Base-by-base conservation (phyloP, 1,284 basidiomycete genomes). In the Trichosporon sp. region DNA sequence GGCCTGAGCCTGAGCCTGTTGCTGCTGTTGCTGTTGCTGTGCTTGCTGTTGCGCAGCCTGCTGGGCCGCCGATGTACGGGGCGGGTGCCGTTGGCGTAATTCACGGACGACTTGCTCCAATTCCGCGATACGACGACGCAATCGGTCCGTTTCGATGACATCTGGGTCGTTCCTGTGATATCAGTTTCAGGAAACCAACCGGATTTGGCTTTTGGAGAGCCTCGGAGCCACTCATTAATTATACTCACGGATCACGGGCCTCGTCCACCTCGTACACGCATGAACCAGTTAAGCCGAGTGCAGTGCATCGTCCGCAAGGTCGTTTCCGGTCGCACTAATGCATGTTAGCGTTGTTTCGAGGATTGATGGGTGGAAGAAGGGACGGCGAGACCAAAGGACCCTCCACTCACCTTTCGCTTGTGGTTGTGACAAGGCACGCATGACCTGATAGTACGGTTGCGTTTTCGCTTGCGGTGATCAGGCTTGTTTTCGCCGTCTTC, bases 181-280 rank as follows among this genome's bases (percentile, higher is more conserved):
- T 66, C 42, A 71, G 62, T 51, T 31, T n/a, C 56, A 60, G 21
- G 21, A 60, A 7, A 31, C 27, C 18, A n/a, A n/a, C n/a, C 7
- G 12, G 56, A 60, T 31, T 60, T n/a, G 21, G 12, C 31, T 44
- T 51, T 27, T 60, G n/a, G 29, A 65, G 35, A 23, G 8, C 9
- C 23, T 31, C 29, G 29, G 35, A 66, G 35, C 18, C 15, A n/a
- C 29, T 31, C 56, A n/a, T 18, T 32, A 11, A 60, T 29, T 23
- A 60, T 13, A 83, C 87, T 75, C 75, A 92, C 91, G 90, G 87
- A 65, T 92, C 85, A 11, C 90, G 88, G 13, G 91, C 90, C 82
- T 95, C 92, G 80, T 94, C 93, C 69, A 94, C 91, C 78, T 95
- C 92, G 76, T 95, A 95, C 0, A 95, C 92, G 79, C 92, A 95